phyloP scores from a whole-genome alignment of 2,329 filamentous ascomycete species.

The Pseudopyrenochaeta lycopersici region DNA sequence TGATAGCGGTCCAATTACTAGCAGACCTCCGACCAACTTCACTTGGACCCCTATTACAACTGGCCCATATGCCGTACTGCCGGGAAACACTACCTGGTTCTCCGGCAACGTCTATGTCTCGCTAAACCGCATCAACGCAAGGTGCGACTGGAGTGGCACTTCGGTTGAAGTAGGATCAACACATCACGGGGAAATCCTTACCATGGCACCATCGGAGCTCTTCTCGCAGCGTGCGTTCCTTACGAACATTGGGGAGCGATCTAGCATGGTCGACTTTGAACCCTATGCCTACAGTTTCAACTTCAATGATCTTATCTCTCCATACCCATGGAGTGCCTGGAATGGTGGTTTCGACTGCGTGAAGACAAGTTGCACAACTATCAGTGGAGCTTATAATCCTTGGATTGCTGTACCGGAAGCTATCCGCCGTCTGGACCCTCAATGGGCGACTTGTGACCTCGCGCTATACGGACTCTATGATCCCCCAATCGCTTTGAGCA shows the following conservation, averaged over 20 bases:
- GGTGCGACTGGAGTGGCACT: constrained; percentile 21
- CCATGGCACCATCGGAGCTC: constrained; percentile 27
- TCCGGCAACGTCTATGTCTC: constrained; percentile 31
- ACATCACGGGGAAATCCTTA: constrained; percentile 18
- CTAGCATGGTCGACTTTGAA: constrained; percentile 13
- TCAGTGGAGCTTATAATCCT: constrained; percentile 21
- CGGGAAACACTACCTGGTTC: constrained; percentile 22
- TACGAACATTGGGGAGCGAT: constrained; percentile 1
- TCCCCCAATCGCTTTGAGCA: constrained; percentile 18
- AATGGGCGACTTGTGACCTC: constrained; percentile 26
- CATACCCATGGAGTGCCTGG: constrained; percentile 24
- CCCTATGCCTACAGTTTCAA: constrained; percentile 23
- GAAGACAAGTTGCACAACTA: constrained; percentile 11
- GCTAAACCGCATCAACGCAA: constrained; percentile 16
- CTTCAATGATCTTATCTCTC: constrained; percentile 15
- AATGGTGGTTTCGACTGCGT: constrained; percentile 15
- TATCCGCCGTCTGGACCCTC: constrained; percentile 22
- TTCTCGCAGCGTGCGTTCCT: constrained; percentile 16
- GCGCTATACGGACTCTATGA: constrained; percentile 22
- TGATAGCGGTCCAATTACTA: constrained; percentile 2
- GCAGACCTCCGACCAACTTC: constrained; percentile 23
- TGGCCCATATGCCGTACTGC: constrained; percentile 23
- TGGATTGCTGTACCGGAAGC: constrained; percentile 23
- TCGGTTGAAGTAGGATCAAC: constrained; percentile 18
- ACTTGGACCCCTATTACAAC: constrained; percentile 25